Conservation (phyloP, 345 rosid genomes). For the Adansonia digitata region DNA sequence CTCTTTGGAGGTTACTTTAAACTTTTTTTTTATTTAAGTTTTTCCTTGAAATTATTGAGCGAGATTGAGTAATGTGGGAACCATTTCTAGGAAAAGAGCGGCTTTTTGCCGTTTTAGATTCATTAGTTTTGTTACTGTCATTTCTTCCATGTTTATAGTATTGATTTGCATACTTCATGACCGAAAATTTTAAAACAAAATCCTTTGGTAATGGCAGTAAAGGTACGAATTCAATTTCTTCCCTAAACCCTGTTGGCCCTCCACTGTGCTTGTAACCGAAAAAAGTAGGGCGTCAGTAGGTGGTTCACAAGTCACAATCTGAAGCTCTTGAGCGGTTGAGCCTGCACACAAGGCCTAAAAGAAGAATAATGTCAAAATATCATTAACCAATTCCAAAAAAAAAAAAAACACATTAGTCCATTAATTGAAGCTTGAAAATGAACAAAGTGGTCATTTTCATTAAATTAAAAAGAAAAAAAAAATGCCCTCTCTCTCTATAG, state of each 20-base stretch:
- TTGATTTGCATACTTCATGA: too few species aligned
- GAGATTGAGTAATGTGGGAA: neutral
- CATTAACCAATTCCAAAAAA: too few species aligned
- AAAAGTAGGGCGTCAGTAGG: too few species aligned
- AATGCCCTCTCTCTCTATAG: neutral
- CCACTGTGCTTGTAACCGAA: neutral
- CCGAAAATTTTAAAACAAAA: too few species aligned
- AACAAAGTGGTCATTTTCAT: neutral
- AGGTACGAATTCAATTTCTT: too few species aligned
- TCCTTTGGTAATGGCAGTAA: too few species aligned
- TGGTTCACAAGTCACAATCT: neutral
- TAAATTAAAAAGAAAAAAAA: neutral
- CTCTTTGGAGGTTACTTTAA: neutral
- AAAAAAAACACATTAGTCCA: neutral
- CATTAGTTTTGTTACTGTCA: too few species aligned
- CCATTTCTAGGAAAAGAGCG: neutral
- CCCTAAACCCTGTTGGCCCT: neutral
- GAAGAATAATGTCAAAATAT: too few species aligned
- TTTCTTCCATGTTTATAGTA: too few species aligned
- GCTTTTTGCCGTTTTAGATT: neutral
- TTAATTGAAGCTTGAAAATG: neutral
- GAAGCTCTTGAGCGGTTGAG: too few species aligned
- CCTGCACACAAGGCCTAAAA: neutral
- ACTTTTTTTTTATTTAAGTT: neutral
- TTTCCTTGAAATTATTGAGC: neutral